Conservation (phyloP, 257 asterid species). For the Jacaranda copaia region DNA sequence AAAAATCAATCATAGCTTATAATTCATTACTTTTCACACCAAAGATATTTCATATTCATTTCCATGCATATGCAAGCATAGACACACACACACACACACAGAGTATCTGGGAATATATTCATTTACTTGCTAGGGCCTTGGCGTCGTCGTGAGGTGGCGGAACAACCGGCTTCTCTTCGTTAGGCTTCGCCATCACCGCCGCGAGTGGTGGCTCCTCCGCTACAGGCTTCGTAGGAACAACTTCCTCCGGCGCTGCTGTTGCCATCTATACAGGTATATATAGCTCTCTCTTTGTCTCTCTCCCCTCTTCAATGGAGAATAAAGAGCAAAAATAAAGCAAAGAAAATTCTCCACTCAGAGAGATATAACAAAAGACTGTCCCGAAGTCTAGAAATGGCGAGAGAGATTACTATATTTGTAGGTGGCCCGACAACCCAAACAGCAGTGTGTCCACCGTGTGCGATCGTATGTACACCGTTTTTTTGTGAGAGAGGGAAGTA, state of each 20-base stretch:
- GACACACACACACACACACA: neutral
- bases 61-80: neutral
- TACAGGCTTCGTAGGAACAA: conserved; percentile 28
- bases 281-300: neutral
- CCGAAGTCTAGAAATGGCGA: conserved; percentile 17
- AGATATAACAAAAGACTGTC: neutral
- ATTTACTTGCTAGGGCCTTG: conserved; percentile 45
- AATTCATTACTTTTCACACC: neutral
- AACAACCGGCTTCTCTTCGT: conserved; percentile 50
- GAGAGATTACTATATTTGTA: conserved; percentile 29
- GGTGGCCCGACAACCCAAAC: conserved; percentile 2
- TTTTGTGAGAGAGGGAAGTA: neutral
- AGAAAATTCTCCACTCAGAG: conserved; percentile 30
- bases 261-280: conserved; percentile 31
- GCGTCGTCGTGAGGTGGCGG: conserved; percentile 48
- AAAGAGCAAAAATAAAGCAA: conserved; percentile 1
- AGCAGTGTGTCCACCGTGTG: conserved; percentile 36
- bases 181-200: conserved; percentile 43
- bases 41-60: neutral
- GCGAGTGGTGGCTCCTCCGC: conserved; percentile 55
- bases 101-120: neutral
- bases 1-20: neutral
- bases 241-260: conserved; percentile 40
- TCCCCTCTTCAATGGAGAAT: conserved; percentile 24
- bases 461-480: neutral